Evolutionary conservation across 192 early-diverging fungal genomes (phyloP).

Genomic region (Umbelopsis isabellina): DNA sequence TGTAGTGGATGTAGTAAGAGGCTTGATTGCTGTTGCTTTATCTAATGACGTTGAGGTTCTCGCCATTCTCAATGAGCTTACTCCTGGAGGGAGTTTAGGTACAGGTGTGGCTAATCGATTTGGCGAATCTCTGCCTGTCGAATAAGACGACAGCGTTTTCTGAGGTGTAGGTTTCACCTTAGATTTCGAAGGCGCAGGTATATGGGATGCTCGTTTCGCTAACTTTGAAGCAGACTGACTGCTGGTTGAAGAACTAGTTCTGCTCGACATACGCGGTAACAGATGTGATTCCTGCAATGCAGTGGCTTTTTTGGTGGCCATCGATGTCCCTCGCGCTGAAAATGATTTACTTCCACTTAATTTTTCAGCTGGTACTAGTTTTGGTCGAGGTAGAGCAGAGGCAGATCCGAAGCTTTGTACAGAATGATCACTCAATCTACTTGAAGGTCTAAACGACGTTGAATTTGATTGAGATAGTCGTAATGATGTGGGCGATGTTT

Average conservation of each 20-base stretch:
- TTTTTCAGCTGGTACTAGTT: not conserved
- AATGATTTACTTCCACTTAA: slow-evolving; percentile 19
- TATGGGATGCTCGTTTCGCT: slow-evolving; percentile 37
- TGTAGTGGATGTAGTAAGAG: not conserved
- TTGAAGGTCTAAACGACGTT: slow-evolving; percentile 29
- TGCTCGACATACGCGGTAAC: slow-evolving; percentile 16
- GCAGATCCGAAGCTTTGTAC: slow-evolving; percentile 30
- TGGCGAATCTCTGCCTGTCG: slow-evolving; percentile 6
- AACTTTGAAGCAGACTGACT: slow-evolving; percentile 12
- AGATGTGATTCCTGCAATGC: slow-evolving; percentile 23
- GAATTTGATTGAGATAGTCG: slow-evolving; percentile 33
- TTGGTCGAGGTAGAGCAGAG: slow-evolving; percentile 22
- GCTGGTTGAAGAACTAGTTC: slow-evolving; percentile 13
- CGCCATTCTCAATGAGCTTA: slow-evolving; percentile 9
- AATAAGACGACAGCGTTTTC: slow-evolving; percentile 5
- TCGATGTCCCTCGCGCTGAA: not conserved
- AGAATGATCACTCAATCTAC: slow-evolving; percentile 40
- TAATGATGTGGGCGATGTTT: slow-evolving; percentile 25
- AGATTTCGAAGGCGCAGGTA: slow-evolving; percentile 31
- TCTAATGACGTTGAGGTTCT: not conserved
- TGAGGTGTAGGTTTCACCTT: not conserved
- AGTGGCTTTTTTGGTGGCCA: slow-evolving; percentile 6
- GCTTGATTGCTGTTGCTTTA: not conserved
- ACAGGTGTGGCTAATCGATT: not conserved
- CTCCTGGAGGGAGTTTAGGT: not conserved